phyloP scores from a whole-genome alignment of 805 yeast species.

The Cyberlindnera xishuangbannaensis region DNA sequence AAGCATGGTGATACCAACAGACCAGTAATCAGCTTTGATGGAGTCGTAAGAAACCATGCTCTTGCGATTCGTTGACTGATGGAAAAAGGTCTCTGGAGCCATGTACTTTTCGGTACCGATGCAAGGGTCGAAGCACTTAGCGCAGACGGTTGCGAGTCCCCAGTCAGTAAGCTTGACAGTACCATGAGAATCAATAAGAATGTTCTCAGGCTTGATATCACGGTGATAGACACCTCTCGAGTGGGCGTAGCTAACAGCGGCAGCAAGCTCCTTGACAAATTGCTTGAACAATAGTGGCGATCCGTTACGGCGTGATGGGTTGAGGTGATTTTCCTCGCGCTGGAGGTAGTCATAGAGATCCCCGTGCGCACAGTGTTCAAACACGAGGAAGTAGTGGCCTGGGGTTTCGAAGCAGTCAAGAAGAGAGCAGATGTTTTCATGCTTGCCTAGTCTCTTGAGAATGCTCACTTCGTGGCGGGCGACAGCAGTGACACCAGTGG shows the following conservation, averaged over 20 bases:
- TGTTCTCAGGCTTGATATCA: conserved; percentile 71
- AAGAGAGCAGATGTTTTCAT: conserved; percentile 52
- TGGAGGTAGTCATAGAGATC: conserved; percentile 55
- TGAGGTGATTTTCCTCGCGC: conserved; percentile 17
- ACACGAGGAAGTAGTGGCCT: conserved; percentile 46
- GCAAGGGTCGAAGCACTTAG: conserved; percentile 28
- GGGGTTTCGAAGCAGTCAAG: conserved; percentile 52
- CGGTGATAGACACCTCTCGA: conserved; percentile 57
- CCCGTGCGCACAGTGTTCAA: conserved; percentile 64
- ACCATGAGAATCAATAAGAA: conserved; percentile 46
- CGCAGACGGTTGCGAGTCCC: conserved; percentile 52
- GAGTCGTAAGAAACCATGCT: conserved; percentile 48
- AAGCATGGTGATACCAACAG: conserved; percentile 73
- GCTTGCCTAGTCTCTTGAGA: conserved; percentile 26
- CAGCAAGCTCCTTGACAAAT: conserved; percentile 42
- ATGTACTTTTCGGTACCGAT: conserved; percentile 85
- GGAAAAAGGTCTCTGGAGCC: conserved; percentile 84
- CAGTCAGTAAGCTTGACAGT: conserved; percentile 64
- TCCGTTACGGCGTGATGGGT: conserved; percentile 13
- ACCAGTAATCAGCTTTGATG: conserved; percentile 80
- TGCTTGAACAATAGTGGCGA: conserved; percentile 27
- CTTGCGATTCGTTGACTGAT: conserved; percentile 12
- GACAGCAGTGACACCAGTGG: conserved; percentile 35
- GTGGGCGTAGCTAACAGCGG: conserved; percentile 52
- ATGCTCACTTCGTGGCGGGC: conserved; percentile 51